These are phyloP conservation scores for Linum usitatissimum DNA, from an alignment of 345 rosid genomes.

Conservation along the genomic window DNA sequence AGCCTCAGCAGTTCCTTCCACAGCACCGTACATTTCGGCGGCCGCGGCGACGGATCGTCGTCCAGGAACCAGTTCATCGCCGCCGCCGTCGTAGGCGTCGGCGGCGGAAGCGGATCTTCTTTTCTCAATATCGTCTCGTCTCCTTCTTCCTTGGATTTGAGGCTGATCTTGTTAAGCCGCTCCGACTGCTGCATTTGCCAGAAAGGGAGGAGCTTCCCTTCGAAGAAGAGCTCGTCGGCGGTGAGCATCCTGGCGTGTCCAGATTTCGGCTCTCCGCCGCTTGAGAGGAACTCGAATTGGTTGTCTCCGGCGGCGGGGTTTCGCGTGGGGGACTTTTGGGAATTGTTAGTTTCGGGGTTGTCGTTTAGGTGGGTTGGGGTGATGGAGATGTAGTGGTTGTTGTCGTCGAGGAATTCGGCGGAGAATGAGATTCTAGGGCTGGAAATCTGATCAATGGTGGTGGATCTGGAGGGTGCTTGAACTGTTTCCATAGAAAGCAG, in stretches of 20 bases:
- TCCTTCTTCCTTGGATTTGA: slow-evolving; percentile 26
- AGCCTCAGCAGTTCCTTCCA: slow-evolving; percentile 89
- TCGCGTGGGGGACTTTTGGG: slow-evolving; percentile 11
- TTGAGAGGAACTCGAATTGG: slow-evolving; percentile 79
- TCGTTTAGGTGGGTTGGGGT: slow-evolving; percentile 31
- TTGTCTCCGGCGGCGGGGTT: slow-evolving; percentile 23
- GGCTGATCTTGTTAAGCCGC: slow-evolving; percentile 48
- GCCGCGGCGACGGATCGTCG: slow-evolving; percentile 95
- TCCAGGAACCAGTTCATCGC: slow-evolving; percentile 63
- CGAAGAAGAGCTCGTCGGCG: slow-evolving; percentile 84
- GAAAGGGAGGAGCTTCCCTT: slow-evolving; percentile 83
- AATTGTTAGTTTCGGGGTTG: slow-evolving; percentile 15
- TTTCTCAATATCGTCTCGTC: slow-evolving; percentile 22
- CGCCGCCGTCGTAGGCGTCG: neutral
- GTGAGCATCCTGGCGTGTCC: slow-evolving; percentile 41
- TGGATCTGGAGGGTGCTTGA: slow-evolving; percentile 28
- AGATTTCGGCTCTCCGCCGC: slow-evolving; percentile 19
- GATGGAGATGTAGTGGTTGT: slow-evolving; percentile 48
- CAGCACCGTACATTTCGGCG: slow-evolving; percentile 86
- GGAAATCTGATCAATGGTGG: slow-evolving; percentile 24
- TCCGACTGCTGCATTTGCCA: slow-evolving; percentile 71
- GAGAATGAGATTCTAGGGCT: slow-evolving; percentile 85
- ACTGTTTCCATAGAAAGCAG: slow-evolving; percentile 50
- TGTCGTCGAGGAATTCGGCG: slow-evolving; percentile 55
- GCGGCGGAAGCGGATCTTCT: slow-evolving; percentile 18